Base-by-base conservation (phyloP, 2,329 filamentous ascomycete genomes). In the Boeremia exigua region DNA sequence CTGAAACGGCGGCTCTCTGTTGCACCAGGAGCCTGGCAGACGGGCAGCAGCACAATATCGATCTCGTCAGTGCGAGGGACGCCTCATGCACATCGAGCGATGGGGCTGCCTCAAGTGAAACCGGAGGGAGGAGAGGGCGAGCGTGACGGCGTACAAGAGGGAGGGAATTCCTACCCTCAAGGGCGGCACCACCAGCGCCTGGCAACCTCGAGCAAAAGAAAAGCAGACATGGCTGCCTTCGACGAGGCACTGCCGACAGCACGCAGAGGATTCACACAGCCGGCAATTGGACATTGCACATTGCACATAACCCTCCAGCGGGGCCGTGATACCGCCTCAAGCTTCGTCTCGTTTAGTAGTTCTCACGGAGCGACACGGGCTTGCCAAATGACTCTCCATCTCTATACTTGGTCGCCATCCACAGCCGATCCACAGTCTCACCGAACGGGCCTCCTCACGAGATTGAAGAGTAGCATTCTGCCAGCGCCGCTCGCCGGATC, bases 71-170 rank as follows among this genome's bases (percentile, higher is more conserved):
- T 69, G 72, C 71, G 65, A 71, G 66, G 61, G 59, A 56, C 73
- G 72, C 70, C 68, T 73, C 70, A 70, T 74, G 72, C 73, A 75
- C 65, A 61, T 68, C 48, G 69, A 69, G 69, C 67, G 59, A 74
- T 73, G 68, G 68, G 70, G 68, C 68, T 66, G 62, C 59, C 57
- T 51, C 64, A 69, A 59, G 71, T 73, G 70, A 74, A 72, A 74
- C 71, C 65, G 61, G 65, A 69, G 68, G 60, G 63, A 69, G 67
- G 59, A 63, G 63, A 58, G 56, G 61, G 63, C 57, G 63, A 69
- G 61, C 63, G 65, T 60, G 67, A 72, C 63, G 71, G 71, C 53
- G 69, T 67, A 75, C 72, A 75, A 73, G 69, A 73, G 63, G 65
- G 67, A 67, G 65, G 60, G 58, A 61, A 63, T 63, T 72, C 60